These are phyloP conservation scores for Thielaviopsis populi DNA, from an alignment of 2,329 filamentous ascomycete species.

Conservation along the genomic window DNA sequence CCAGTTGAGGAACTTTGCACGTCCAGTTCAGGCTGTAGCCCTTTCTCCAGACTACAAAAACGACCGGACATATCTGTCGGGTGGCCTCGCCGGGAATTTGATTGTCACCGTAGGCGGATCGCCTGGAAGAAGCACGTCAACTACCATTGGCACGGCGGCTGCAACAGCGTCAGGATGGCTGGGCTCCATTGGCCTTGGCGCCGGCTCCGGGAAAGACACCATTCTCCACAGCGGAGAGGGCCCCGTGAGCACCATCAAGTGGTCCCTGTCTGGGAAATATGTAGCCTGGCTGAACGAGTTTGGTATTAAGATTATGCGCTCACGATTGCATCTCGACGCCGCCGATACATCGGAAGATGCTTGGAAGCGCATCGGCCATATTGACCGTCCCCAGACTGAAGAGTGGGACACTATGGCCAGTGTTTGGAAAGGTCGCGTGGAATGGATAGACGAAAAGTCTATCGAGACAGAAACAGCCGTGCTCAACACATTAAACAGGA, in stretches of 20 bases:
- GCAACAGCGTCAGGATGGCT: conserved; percentile 83
- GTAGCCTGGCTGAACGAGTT: conserved; percentile 94
- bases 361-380: conserved; percentile 89
- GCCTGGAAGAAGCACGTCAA: conserved; percentile 69
- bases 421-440: conserved; percentile 80
- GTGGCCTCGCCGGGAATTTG: conserved; percentile 73
- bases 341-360: conserved; percentile 50
- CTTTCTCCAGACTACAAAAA: conserved; percentile 90
- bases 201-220: conserved; percentile 58
- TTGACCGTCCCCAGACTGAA: conserved; percentile 71
- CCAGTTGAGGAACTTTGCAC: conserved; percentile 78
- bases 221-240: conserved; percentile 87
- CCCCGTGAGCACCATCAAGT: conserved; percentile 79
- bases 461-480: conserved; percentile 58
- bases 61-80: conserved; percentile 79
- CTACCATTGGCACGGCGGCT: conserved; percentile 67
- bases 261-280: conserved; percentile 84
- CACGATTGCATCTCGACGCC: conserved; percentile 64
- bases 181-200: conserved; percentile 67
- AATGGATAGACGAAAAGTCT: conserved; percentile 80
- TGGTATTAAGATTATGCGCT: conserved; percentile 95
- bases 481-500: not conserved
- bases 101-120: conserved; percentile 74
- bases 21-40: conserved; percentile 81
- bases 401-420: conserved; percentile 94